Evolutionary conservation across 225 moss, liverwort and hornwort species (phyloP), one percentile per base, ranked within the genome.

Genomic region (Asterella californica): DNA sequence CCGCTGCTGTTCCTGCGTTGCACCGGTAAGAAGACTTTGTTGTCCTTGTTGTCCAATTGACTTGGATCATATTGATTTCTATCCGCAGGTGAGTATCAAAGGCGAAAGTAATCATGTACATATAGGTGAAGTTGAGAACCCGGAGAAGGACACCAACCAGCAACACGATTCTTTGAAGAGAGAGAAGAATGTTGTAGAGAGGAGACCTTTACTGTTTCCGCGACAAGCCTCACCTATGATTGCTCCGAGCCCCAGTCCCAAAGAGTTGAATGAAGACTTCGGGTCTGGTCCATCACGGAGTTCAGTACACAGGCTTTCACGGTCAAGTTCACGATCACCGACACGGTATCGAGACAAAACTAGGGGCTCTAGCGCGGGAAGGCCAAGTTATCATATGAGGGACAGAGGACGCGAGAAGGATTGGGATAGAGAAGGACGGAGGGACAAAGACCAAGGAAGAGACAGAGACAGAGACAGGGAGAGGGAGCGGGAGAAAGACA

Each of bases 241-340:
- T 68, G 72, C 70, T 65, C 83, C 80, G 15, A 83, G 87, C 81
- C 86, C 84, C 47, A 87, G 85, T 85, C 79, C 90, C 60, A 79
- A 66, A 83, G 91, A 89, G 37, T 17, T 62, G 17, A 77, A 36
- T 57, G 90, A 87, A 53, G 90, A 91, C 45, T 77, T 77, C 64
- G 74, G 57, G 47, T 79, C 63, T 69, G 81, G 79, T 24, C 81
- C 83, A 70, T 76, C 80, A 29, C 86, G 78, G 74, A 82, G 81
- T 34, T 82, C 87, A 77, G 79, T 32, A 38, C 80, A 64, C 30
- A 89, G 86, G 78, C 78, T 74, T 37, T 95, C 92, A 76, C 86
- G 86, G 67, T 96, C 96, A 63, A 84, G 83, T 19, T 92, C 94
- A 57, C 81, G 79, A 46, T 96, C 96, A 34, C 91, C 96, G 79